Evolutionary conservation across 1,139 yeast genomes (phyloP).

Genomic region (Blastobotrys malaysiensis): DNA sequence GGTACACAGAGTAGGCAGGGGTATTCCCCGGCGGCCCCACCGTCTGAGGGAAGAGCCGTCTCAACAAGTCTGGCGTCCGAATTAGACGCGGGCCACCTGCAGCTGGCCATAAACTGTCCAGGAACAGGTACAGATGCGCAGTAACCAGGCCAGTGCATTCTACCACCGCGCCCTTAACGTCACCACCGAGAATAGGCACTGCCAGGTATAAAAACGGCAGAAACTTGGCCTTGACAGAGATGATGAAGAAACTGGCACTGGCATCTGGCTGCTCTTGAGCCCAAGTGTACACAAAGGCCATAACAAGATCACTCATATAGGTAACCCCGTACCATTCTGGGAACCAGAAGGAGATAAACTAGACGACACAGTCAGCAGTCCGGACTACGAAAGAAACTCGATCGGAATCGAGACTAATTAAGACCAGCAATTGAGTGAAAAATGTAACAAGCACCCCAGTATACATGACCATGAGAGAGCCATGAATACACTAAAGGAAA

Average conservation of each 20-base stretch:
- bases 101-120: slow-evolving; percentile 25
- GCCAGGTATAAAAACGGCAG: slow-evolving; percentile 32
- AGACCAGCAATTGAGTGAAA: background rate
- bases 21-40: slow-evolving; percentile 9
- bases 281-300: slow-evolving; percentile 36
- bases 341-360: background rate
- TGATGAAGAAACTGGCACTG: slow-evolving; percentile 27
- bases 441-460: slow-evolving; percentile 9
- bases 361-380: background rate
- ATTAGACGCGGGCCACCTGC: slow-evolving; percentile 23
- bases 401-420: too few species aligned
- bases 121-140: slow-evolving; percentile 33
- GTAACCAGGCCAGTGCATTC: slow-evolving; percentile 30
- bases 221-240: slow-evolving; percentile 31
- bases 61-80: slow-evolving; percentile 23
- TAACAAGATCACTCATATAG: slow-evolving; percentile 5
- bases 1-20: slow-evolving; percentile 12
- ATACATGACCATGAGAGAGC: background rate
- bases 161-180: slow-evolving; percentile 22
- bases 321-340: background rate
- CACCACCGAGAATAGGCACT: slow-evolving; percentile 28
- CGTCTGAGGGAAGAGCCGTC: slow-evolving; percentile 18
- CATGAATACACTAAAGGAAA: slow-evolving; percentile 5
- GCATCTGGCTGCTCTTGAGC: slow-evolving; percentile 33
- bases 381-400: background rate